Base-by-base conservation (phyloP, 768 basidiomycete genomes). In the Tylopilus sp. region DNA sequence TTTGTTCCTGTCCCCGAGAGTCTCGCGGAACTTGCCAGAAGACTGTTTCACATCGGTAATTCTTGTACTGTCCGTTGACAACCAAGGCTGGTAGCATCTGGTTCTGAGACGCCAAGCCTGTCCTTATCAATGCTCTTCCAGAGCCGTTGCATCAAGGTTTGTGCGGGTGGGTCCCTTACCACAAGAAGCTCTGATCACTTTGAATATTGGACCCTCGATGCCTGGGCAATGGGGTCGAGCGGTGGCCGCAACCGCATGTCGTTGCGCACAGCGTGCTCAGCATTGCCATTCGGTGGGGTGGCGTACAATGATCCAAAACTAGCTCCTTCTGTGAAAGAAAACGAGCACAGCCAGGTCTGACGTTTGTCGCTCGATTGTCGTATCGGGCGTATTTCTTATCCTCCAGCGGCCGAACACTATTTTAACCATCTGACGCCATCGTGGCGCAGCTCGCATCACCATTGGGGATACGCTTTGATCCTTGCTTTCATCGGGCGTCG, bases 51-150 rank as follows among this genome's bases (percentile, higher is more conserved):
- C 36, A 31, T 30, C 30, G 22, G 24, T 42, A 22, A 37, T 21
- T 26, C 40, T 57, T 52, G 37, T 7, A 19, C 48, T 45, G 25
- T 22, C 17, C 40, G 30, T n/a, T 28, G 26, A 45, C 42, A 3
- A 60, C 53, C n/a, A n/a, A 24, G 26, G 28, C 45, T 49, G 12
- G 22, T 9, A n/a, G 34, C 26, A 7, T 48, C 26, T n/a, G n/a
- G n/a, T n/a, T n/a, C n/a, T 19, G 46, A 42, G 31, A 41, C 21
- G 53, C 50, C 61, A 63, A 52, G 48, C 52, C 24, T 24, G 12
- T 28, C 30, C 28, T 19, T 17, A 31, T n/a, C 40, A 48, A 55
- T 50, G 28, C 31, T 17, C 33, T 25, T 48, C 31, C 30, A 21
- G 34, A 21, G 49, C 16, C 55, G 26, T 48, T 50, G 25, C 58